Base-by-base conservation (phyloP, 495 filamentous ascomycete genomes). In the Usnea hakonensis region DNA sequence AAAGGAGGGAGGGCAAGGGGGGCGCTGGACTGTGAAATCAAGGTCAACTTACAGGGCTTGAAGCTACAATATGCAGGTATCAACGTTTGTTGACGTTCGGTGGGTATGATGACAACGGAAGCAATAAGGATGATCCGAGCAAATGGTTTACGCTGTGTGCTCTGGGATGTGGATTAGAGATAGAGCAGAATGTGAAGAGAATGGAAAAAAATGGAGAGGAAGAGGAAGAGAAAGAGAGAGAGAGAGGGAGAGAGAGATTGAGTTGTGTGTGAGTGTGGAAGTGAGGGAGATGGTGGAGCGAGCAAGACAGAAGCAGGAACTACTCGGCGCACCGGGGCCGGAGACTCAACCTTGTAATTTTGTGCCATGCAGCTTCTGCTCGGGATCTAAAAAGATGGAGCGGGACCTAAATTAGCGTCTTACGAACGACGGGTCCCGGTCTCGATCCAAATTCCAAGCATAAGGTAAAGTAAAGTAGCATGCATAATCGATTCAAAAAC, bases 311-410 rank as follows among this genome's bases (percentile, higher is more conserved):
- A n/a, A 50, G 46, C 23, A 50, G 46, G 46, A 50, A 50, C 46
- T 52, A 52, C 48, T 52, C 48, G 48, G 48, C 46, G 46, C 43
- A 46, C 43, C 43, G 26, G 46, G 43, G 43, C 23, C n/a, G 48
- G 48, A 52, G 48, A 52, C 48, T n/a, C n/a, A n/a, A 52, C 11
- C n/a, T 17, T 8, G 38, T 14, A 41, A 19, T n/a, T n/a, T n/a
- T n/a, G 14, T 48, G 43, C 43, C 43, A 48, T 52, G 48, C 48
- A 52, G 26, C 6, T 6, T 36, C 35, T 36, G 5, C 43, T 50
- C 46, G 46, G 46, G 46, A 50, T 14, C 46, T 50, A 46, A 50
- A 50, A 38, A 11, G 36, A n/a, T n/a, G n/a, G n/a, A 38, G 14
- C 46, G 46, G 46, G 46, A 21, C 46, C 46, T 50, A 50, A 50